phyloP scores from a whole-genome alignment of 768 basidiomycete genomes.

The Suillus clintonianus region DNA sequence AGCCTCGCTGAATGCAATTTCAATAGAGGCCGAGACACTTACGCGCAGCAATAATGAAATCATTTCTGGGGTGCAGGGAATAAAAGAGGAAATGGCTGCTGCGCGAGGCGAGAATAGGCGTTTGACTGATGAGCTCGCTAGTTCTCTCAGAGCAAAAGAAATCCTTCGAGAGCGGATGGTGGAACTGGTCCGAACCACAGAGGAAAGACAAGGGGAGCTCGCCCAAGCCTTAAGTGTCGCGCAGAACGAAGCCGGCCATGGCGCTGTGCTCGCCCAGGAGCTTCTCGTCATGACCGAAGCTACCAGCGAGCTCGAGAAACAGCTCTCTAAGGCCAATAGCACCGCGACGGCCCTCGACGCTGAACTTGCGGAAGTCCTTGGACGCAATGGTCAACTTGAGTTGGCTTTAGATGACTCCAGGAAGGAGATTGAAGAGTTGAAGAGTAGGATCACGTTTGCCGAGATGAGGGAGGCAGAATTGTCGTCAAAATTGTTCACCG shows the following conservation, averaged over 20 bases:
- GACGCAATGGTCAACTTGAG: not conserved
- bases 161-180: constrained; percentile 8
- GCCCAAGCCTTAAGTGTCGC: not conserved
- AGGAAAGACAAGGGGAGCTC: constrained; percentile 7
- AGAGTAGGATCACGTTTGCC: not conserved
- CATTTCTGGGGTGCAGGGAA: not conserved
- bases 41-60: constrained; percentile 15
- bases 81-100: not conserved
- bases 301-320: not conserved
- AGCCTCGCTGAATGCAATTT: constrained; percentile 25
- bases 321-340: not conserved
- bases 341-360: not conserved
- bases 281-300: not conserved
- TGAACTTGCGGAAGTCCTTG: not conserved
- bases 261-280: not conserved
- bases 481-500: not conserved
- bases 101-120: not conserved
- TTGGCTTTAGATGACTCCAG: not conserved
- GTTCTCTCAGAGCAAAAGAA: constrained; percentile 12
- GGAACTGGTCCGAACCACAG: constrained; percentile 11
- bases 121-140: constrained; percentile 10
- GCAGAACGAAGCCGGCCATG: not conserved
- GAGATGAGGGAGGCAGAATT: not conserved
- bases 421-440: not conserved
- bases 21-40: constrained; percentile 24